Base-by-base conservation (phyloP, 2,329 filamentous ascomycete genomes). In the Dactylellina haptotyla region DNA sequence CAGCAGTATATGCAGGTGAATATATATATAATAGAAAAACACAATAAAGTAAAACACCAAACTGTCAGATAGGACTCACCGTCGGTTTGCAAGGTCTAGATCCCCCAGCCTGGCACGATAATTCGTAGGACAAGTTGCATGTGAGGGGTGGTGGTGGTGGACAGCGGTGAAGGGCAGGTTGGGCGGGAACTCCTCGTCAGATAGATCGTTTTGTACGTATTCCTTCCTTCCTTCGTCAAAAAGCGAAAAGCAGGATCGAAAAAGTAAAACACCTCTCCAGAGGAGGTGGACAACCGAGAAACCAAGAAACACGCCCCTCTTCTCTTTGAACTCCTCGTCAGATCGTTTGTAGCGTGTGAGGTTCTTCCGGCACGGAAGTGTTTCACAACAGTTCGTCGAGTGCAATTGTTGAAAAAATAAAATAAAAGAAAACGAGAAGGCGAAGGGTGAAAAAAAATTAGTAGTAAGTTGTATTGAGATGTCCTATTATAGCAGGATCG, bases 401-500 rank as follows among this genome's bases (percentile, higher is more conserved):
- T 46, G 61, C 69, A 56, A 66, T 65, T 66, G 61, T 41, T 72
- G 56, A 37, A 56, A n/a, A n/a, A n/a, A n/a, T n/a, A n/a, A n/a
- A 14, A 39, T 45, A 56, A 45, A 45, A 43, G 41, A 48, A 58
- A 46, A 46, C 12, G 37, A 56, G 48, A 43, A 39, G 45, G 58
- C 69, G 30, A n/a, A n/a, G n/a, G n/a, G n/a, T n/a, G n/a, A n/a
- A n/a, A n/a, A n/a, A n/a, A n/a, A n/a, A n/a, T n/a, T n/a, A n/a
- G 61, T 45, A 62, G 45, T 63, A 41, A 41, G 58, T 65, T 66
- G 53, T 61, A 59, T 66, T 61, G 69, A 73, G 69, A 73, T 72
- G 67, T 66, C 61, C 69, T 73, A 66, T 66, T 73, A 45, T 73
- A 73, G 69, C 43, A 61, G 69, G 58, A 66, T 73, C 69, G 69